Percentiles rank a stretch among this genome's conserved stretches.
These are phyloP conservation scores for Pseudogymnoascus sp. DNA, from an alignment of 2,329 filamentous ascomycete genomes.

Conservation along the genomic window DNA sequence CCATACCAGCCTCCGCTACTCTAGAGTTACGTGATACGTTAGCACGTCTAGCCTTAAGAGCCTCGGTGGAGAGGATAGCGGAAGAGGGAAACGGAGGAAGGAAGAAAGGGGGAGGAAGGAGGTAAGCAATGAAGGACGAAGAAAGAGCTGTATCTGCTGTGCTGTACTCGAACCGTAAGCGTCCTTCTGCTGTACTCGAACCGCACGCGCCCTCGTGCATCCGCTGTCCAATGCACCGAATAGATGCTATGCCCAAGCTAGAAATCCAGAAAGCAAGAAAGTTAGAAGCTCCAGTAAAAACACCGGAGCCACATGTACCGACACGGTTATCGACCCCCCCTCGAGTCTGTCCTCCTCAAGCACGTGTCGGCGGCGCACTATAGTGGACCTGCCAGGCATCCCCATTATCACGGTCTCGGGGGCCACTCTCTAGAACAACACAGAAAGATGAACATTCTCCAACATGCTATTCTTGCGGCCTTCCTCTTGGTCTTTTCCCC, in stretches of 20 bases:
- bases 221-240: neutral
- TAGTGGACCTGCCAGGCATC: neutral
- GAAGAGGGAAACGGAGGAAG: neutral
- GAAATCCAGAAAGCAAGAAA: neutral
- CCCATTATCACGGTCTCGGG: neutral
- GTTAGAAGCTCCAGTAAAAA: neutral
- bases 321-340: neutral
- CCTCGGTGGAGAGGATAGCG: neutral
- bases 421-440: neutral
- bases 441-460: neutral
- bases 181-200: neutral
- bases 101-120: neutral
- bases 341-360: neutral
- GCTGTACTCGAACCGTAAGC: no score
- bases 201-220: neutral
- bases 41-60: neutral
- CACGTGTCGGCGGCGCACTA: neutral
- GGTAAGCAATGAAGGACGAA: neutral
- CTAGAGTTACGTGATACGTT: neutral
- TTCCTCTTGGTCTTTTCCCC: neutral
- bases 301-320: neutral
- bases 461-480: neutral
- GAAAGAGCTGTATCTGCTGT: neutral
- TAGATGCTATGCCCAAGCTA: neutral
- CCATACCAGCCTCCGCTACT: neutral